Evolutionary conservation across 164 flowering plant species (phyloP).

Genomic region (Tetracentron sinense): DNA sequence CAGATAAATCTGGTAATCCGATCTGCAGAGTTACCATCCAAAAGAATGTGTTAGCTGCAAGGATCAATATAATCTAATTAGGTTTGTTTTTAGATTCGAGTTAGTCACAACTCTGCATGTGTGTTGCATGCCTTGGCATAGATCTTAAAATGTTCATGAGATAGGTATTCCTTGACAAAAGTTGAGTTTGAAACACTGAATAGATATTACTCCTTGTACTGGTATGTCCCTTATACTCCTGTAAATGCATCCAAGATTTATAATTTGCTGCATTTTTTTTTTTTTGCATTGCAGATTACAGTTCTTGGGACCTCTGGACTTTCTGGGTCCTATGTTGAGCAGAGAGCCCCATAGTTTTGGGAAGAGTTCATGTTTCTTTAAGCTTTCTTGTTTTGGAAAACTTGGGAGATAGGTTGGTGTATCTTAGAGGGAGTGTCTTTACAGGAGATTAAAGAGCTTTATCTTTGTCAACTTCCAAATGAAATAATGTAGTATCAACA

Average conservation of each 20-base stretch:
- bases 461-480: not conserved
- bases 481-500: not conserved
- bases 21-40: too few relatives aligned
- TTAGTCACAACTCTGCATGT: too few relatives aligned
- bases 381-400: conserved; percentile 15
- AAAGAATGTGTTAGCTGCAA: too few relatives aligned
- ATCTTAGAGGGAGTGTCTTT: not conserved
- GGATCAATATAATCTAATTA: too few relatives aligned
- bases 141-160: too few relatives aligned
- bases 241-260: not conserved
- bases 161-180: too few relatives aligned
- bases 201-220: not conserved
- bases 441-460: conserved; percentile 4
- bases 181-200: too few relatives aligned
- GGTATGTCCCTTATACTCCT: not conserved
- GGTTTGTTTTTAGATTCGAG: too few relatives aligned
- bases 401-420: conserved; percentile 4
- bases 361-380: conserved; percentile 5
- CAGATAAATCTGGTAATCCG: too few relatives aligned
- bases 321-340: conserved; percentile 42
- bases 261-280: not conserved
- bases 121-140: too few relatives aligned
- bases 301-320: conserved; percentile 41
- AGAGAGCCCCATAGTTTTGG: conserved; percentile 34
- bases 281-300: conserved; percentile 25